phyloP scores from a whole-genome alignment of 2,329 filamentous ascomycete genomes.

The Scolecobasidium constrictum region DNA sequence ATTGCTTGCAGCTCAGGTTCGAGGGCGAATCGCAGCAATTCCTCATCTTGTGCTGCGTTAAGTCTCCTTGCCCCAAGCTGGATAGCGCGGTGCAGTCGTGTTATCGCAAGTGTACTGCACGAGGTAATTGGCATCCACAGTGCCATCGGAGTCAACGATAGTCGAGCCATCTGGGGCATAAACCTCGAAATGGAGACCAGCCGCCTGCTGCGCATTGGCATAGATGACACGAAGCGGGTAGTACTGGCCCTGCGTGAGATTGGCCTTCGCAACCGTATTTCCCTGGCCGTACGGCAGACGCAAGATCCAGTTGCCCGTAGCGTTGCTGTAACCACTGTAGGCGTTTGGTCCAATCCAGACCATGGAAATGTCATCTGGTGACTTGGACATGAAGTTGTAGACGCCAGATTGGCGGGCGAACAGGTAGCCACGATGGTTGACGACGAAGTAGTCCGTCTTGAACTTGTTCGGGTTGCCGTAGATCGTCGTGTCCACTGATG shows the following conservation, averaged over 20 bases:
- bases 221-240: slow-evolving; percentile 5
- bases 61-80: neutral
- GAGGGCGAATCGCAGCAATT: no score
- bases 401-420: neutral
- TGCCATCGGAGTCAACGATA: neutral
- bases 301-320: neutral
- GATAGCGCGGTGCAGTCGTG: neutral
- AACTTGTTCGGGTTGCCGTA: neutral
- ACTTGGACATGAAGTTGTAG: neutral
- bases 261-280: neutral
- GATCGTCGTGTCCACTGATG: neutral
- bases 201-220: neutral
- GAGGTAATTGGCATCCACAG: neutral
- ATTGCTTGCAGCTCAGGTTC: no score
- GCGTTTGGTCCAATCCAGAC: slow-evolving; percentile 2
- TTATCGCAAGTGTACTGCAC: neutral
- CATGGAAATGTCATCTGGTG: neutral
- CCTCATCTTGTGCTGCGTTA: no score
- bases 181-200: neutral
- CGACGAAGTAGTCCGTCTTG: neutral
- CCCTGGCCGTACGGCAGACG: neutral
- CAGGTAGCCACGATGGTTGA: neutral
- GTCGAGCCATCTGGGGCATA: neutral
- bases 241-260: neutral
- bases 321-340: neutral